Base-by-base conservation (phyloP, 192 early-diverging fungal genomes). In the Umbelopsis isabellina region DNA sequence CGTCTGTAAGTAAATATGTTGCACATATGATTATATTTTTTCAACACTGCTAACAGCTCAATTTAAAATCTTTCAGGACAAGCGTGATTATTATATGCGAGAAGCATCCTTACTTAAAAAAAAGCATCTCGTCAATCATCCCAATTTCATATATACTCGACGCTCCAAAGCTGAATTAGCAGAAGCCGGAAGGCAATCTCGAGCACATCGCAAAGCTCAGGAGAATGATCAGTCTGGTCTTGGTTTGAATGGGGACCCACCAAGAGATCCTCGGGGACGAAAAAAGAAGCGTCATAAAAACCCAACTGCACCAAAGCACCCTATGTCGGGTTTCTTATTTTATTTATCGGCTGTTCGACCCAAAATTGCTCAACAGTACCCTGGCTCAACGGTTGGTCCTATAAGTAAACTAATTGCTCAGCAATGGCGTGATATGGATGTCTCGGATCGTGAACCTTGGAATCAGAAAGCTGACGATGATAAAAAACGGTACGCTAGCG, bases 301-400 rank as follows among this genome's bases (percentile, higher is more conserved):
- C 65, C 92, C 91, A 1, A 82, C 83, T 74, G 90, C 88, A 1
- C 93, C 93, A 50, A 93, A 93, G 68, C 93, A 95, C 72, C 92
- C 93, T 48, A 93, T 93, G 85, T 92, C 92, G 3, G 92, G 90
- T 15, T 95, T 93, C 76, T 75, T 95, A 47, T 94, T 88, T 72
- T 95, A 90, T 70, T 75, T 91, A 52, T 86, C 84, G 5, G 83
- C 87, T 1, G 89, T 90, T 65, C 82, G 93, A 25, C 88, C 89
- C 10, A 61, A 85, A 7, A 85, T 91, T 47, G 83, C 89, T 12
- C 78, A 81, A 48, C 80, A 89, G 66, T 80, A 91, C 66, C 87
- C 92, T 20, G 88, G 89, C 23, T 85, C 81, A 64, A 87, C 87
- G 27, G 85, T 92, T 67, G 92, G 92, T 15, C 86, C 88, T 12